These are phyloP conservation scores for Phialophora verrucosa DNA, from an alignment of 2,329 filamentous ascomycete species.

Conservation along the genomic window DNA sequence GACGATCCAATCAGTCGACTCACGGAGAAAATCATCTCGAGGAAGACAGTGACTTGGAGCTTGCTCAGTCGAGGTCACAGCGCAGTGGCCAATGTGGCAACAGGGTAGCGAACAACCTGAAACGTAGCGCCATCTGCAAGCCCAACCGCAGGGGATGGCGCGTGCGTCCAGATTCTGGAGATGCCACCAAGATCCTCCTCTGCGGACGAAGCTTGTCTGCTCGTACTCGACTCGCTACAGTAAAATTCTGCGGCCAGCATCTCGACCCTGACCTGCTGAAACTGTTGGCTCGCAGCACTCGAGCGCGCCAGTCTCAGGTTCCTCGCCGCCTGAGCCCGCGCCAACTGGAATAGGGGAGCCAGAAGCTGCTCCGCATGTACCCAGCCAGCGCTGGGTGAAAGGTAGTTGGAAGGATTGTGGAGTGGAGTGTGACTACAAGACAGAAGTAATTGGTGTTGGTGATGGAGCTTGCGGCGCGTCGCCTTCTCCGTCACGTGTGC, in stretches of 20 bases:
- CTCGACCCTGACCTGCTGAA: conserved; percentile 21
- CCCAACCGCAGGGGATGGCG: conserved; percentile 26
- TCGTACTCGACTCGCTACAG: conserved; percentile 9
- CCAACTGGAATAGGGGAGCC: not conserved
- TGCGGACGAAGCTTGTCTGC: not conserved
- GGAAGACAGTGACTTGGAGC: conserved; percentile 15
- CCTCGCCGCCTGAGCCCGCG: not conserved
- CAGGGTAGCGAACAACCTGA: conserved; percentile 32
- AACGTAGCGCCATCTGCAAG: conserved; percentile 36
- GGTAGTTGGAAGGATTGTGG: conserved; percentile 15
- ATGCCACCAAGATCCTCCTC: conserved; percentile 5
- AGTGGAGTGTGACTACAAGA: conserved; percentile 10
- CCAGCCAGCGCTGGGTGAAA: conserved; percentile 3
- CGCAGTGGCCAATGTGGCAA: conserved; percentile 29
- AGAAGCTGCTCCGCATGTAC: not conserved
- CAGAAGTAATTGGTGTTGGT: conserved; percentile 14
- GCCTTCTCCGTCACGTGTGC: conserved; percentile 16
- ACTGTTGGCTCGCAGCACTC: conserved; percentile 18
- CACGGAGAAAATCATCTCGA: conserved; percentile 31
- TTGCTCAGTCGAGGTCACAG: not conserved
- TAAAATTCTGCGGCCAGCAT: conserved; percentile 1
- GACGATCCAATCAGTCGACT: conserved; percentile 28
- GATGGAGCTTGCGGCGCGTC: conserved; percentile 12
- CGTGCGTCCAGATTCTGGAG: conserved; percentile 33
- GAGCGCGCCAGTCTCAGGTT: conserved; percentile 30